Conservation (phyloP, 805 yeast genomes). For the Wickerhamiella spandovensis region DNA sequence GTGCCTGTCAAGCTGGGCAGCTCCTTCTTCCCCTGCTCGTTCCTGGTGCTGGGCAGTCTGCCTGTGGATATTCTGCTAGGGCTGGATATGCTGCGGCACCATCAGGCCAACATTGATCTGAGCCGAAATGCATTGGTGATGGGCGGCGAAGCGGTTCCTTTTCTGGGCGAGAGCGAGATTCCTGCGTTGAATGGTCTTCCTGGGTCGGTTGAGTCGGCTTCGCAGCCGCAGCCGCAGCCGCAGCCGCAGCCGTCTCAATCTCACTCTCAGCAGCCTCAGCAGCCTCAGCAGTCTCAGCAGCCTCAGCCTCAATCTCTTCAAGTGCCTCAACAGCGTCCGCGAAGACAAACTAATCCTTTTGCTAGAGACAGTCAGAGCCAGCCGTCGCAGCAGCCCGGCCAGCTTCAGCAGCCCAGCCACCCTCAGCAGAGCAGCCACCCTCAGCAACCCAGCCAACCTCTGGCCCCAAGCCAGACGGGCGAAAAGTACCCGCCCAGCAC, state of each 20-base stretch:
- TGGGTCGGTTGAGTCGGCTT: neutral
- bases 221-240: neutral
- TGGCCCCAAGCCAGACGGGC: neutral
- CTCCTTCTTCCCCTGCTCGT: conserved; percentile 49
- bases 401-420: neutral
- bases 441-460: neutral
- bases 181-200: conserved; percentile 23
- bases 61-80: conserved; percentile 63
- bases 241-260: neutral
- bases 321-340: neutral
- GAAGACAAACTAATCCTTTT: neutral
- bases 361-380: neutral
- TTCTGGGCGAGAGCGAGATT: conserved; percentile 60
- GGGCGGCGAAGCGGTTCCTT: conserved; percentile 60
- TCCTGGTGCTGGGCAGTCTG: conserved; percentile 51
- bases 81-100: conserved; percentile 77
- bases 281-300: neutral
- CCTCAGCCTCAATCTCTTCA: neutral
- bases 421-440: neutral
- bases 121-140: conserved; percentile 48
- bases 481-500: neutral
- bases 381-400: conserved; percentile 4
- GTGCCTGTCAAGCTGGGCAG: conserved; percentile 72
- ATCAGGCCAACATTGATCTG: conserved; percentile 72
- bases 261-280: conserved; percentile 5